Evolutionary conservation across 495 filamentous ascomycete genomes (phyloP), one percentile per base, ranked within the genome.

Genomic region (Xeromyces bisporus): DNA sequence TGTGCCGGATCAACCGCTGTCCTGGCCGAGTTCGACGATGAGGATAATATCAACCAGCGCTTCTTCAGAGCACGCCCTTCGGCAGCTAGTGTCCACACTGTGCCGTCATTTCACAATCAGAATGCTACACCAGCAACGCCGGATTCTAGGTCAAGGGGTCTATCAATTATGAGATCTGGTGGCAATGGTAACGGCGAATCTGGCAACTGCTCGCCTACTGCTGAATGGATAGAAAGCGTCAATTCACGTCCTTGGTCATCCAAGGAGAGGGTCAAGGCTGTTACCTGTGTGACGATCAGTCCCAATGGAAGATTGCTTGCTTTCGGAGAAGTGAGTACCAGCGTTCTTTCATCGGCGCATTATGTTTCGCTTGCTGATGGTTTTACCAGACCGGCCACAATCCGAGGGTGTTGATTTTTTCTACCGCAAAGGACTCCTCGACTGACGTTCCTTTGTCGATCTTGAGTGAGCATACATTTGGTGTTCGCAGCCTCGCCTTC

Each of bases 1-100:
- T 85, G 82, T 37, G 89, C 89, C 7, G 91, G 89, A 24, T 87
- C 84, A 9, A 80, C 82, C n/a, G 89, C 80, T 11, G 82, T 97
- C 0, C 67, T 96, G n/a, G 78, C 81, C 6, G 71, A 78, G 36
- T 56, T 93, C 15, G 75, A 84, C 33, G 75, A 78, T 23, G 64
- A 80, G 16, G 56, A 67, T 17, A 68, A 71, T 20, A 65, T 83
- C 36, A 71, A 64, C 26, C 91, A 97, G 49, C 74, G 83, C 29
- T 91, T 94, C 51, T 94, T 83, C 56, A 67, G 84, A 50, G 91
- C 86, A 18, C 67, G 80, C 28, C 89, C 89, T 7, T 78, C 77
- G 14, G 76, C 77, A 8, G 58, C 73, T 23, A 75, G 82, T 27
- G 51, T 80, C 32, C 77, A 71, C 31, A 56, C 61, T 3, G 51